Evolutionary conservation across 495 filamentous ascomycete species (phyloP), one percentile per base, ranked within the genome.

Genomic region (Penicillium arizonense): DNA sequence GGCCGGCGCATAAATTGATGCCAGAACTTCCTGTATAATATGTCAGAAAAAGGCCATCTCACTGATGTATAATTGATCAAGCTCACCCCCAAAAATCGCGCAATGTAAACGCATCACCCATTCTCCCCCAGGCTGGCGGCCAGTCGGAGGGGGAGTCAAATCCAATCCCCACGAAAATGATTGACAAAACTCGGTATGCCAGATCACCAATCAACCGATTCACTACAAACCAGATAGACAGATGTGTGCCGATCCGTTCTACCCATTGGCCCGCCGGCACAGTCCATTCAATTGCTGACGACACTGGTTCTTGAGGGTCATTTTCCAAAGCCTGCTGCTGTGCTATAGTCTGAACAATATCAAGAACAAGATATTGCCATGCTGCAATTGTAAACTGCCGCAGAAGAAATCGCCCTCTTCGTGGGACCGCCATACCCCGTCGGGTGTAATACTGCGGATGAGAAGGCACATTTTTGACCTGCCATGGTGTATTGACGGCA

Each of bases 311-410:
- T 7, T 35, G n/a, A 2, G 24, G 0, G 14, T 2, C 45, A 14
- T 24, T 34, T 12, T 38, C 35, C 8, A 18, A 13, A 24, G 45
- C 26, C 14, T 50, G n/a, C 26, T 50, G 50, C 10, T 24, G 8
- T 4, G 41, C 30, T 7, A 47, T 5, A 3, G 20, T 39, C 5
- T 44, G 43, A 3, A 53, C 34, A 5, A 53, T 35, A 12, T 53
- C 50, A 14, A 53, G 41, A 14, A 53, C 41, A 16, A 53, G 10
- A 12, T 46, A 53, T 12, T 53, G 50, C 50, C 50, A 53, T 8
- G 11, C n/a, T 10, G 34, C 40, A 14, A 53, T 53, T 5, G 39
- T 12, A 9, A 46, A n/a, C 35, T 53, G 41, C 20, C 50, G 24
- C 12, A 53, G 30, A 20, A 53, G 20, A 8, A 53, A 53, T 5